Evolutionary conservation across 371 early-diverging fungal species (phyloP).

Genomic region (Apophysomyces sp.): DNA sequence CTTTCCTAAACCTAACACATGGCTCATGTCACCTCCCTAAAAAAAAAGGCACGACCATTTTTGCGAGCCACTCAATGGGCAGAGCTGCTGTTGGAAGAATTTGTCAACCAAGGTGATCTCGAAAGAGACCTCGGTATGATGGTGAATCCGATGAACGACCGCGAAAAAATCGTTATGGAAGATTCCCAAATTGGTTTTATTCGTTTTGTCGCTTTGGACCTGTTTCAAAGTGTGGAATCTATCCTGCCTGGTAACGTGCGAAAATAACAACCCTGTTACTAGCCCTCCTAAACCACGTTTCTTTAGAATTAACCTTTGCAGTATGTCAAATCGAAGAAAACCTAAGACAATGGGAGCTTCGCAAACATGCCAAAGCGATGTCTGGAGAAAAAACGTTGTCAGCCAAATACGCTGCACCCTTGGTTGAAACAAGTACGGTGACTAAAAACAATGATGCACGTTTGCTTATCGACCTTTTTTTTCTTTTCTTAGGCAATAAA

Average conservation of each 20-base stretch:
- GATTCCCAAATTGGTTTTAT: constrained; percentile 70
- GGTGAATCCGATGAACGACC: constrained; percentile 52
- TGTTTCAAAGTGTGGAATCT: constrained; percentile 52
- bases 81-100: constrained; percentile 55
- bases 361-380: constrained; percentile 2
- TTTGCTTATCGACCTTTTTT: not conserved
- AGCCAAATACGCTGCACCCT: not conserved
- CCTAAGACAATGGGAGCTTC: constrained; percentile 35
- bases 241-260: constrained; percentile 24
- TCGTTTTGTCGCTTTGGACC: constrained; percentile 60
- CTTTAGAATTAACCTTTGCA: constrained; percentile 35
- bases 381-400: not conserved
- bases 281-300: not conserved
- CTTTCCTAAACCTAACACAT: not conserved
- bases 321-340: constrained; percentile 41
- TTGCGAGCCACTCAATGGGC: constrained; percentile 55
- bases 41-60: constrained; percentile 51
- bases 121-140: constrained; percentile 58
- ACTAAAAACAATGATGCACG: not conserved
- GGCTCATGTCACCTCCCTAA: not conserved
- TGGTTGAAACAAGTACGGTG: constrained; percentile 1
- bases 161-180: constrained; percentile 45
- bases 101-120: constrained; percentile 57
- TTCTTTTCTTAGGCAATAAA: not conserved
- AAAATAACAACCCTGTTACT: not conserved